Evolutionary conservation across 2,329 filamentous ascomycete genomes (phyloP).

Genomic region (Blumeriella jaapii): DNA sequence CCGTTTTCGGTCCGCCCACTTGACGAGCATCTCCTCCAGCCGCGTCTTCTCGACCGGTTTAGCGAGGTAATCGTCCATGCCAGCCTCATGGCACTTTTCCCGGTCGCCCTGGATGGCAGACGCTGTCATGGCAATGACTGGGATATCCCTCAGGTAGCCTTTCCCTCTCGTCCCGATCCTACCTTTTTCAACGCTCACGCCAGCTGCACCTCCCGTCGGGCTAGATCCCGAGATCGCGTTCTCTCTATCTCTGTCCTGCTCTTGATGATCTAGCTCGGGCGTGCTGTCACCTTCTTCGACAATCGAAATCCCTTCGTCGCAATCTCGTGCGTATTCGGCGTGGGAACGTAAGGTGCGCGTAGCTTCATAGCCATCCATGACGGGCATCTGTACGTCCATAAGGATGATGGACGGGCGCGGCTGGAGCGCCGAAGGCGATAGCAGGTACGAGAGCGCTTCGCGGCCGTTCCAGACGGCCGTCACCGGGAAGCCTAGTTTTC

Average conservation of each 20-base stretch:
- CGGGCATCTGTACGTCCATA: slow-evolving; percentile 43
- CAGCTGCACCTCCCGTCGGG: not conserved
- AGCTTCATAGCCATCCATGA: slow-evolving; percentile 39
- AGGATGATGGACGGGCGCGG: slow-evolving; percentile 19
- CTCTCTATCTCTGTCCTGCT: not conserved
- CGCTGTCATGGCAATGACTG: slow-evolving; percentile 40
- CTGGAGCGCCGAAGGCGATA: slow-evolving; percentile 9
- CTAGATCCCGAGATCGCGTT: not conserved
- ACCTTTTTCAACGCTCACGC: not conserved
- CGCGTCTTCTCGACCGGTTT: slow-evolving; percentile 32
- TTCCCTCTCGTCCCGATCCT: not conserved
- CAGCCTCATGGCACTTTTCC: slow-evolving; percentile 38
- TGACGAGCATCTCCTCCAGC: slow-evolving; percentile 19
- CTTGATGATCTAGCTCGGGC: not conserved
- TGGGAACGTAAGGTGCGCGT: slow-evolving; percentile 34
- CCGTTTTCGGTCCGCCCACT: slow-evolving; percentile 15
- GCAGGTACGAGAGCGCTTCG: slow-evolving; percentile 20
- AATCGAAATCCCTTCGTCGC: not conserved
- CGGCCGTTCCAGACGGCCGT: slow-evolving; percentile 21
- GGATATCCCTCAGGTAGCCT: slow-evolving; percentile 28
- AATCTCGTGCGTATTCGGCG: slow-evolving; percentile 6
- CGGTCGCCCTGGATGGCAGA: slow-evolving; percentile 37
- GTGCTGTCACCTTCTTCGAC: not conserved
- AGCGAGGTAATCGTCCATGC: slow-evolving; percentile 41
- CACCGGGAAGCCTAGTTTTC: slow-evolving; percentile 18